Conservation (phyloP, 1,284 basidiomycete species). For the Ganoderma lingzhi region DNA sequence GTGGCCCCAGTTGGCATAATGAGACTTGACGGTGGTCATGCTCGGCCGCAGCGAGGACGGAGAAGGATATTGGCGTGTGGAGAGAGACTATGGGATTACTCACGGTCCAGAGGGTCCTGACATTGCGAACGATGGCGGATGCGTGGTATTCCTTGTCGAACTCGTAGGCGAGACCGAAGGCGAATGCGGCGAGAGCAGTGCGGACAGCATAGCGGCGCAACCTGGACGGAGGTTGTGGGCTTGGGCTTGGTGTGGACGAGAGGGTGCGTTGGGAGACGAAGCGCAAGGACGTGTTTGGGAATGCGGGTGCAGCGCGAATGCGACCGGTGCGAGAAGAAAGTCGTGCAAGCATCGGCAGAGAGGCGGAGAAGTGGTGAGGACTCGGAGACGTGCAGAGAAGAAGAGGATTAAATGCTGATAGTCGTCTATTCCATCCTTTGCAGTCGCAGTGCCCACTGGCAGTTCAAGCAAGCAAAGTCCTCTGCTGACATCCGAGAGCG, state of each 20-base stretch:
- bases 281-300: neutral
- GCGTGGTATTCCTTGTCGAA: constrained; percentile 72
- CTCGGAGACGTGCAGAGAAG: neutral
- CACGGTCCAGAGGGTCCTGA: constrained; percentile 74
- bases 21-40: neutral
- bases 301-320: neutral
- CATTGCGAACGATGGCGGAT: constrained; percentile 68
- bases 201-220: constrained; percentile 28
- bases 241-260: neutral
- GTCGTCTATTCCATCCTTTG: neutral
- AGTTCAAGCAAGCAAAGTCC: neutral
- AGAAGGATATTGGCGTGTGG: neutral
- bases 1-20: neutral
- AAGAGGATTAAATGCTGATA: neutral
- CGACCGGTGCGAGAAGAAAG: neutral
- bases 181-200: constrained; percentile 45
- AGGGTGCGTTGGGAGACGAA: too few species aligned
- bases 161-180: constrained; percentile 56
- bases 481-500: too few species aligned
- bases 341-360: constrained; percentile 4
- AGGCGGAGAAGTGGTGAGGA: neutral
- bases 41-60: neutral
- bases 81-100: constrained; percentile 26
- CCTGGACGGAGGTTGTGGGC: constrained; percentile 12
- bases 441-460: neutral